These are phyloP conservation scores for Chlamydomonas eustigma DNA, from an alignment of 139 green algal species.

Conservation along the genomic window DNA sequence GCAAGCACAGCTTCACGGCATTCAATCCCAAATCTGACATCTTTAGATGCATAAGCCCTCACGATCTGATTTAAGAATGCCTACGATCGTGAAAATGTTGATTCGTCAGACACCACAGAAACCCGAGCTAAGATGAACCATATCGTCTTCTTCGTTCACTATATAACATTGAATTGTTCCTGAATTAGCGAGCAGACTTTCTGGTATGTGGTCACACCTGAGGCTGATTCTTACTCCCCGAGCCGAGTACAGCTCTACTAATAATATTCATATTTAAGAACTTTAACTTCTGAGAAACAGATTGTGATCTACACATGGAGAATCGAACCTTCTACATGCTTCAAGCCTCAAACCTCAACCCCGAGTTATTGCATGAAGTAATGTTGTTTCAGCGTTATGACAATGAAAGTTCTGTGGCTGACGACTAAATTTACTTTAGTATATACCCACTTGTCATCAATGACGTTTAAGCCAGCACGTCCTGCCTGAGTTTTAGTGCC, in stretches of 20 bases:
- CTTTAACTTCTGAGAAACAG: too few species aligned
- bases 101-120: neutral
- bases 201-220: neutral
- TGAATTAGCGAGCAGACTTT: neutral
- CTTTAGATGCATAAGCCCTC: conserved; percentile 86
- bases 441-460: too few species aligned
- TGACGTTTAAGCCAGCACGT: too few species aligned
- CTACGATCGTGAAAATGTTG: neutral
- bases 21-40: conserved; percentile 93
- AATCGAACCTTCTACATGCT: too few species aligned
- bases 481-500: too few species aligned
- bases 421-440: too few species aligned
- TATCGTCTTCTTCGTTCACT: neutral
- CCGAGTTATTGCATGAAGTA: too few species aligned
- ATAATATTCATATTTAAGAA: conserved; percentile 18
- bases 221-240: neutral
- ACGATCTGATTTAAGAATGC: conserved; percentile 2
- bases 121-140: neutral
- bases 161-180: neutral
- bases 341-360: too few species aligned
- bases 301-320: too few species aligned
- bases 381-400: too few species aligned
- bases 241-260: conserved; percentile 18
- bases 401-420: too few species aligned
- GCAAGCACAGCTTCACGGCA: conserved; percentile 80